Percentiles rank a stretch among this genome's conserved stretches.
These are phyloP conservation scores for Athelia psychrophila DNA, from an alignment of 1,284 basidiomycete species.

Conservation along the genomic window DNA sequence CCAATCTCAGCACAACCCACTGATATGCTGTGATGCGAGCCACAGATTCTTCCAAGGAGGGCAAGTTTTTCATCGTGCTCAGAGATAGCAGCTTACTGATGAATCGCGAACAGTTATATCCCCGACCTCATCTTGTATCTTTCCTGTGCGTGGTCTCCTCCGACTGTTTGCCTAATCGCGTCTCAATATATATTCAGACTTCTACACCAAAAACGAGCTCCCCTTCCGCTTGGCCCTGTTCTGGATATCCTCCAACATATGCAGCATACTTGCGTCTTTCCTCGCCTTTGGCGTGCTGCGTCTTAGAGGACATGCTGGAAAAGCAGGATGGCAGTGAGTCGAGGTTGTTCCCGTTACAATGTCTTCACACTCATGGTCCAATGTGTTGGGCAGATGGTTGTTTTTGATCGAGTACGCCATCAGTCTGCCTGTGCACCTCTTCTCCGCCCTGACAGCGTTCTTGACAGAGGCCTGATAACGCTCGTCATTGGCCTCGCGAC, in stretches of 20 bases:
- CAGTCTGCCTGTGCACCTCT: neutral
- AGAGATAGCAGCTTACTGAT: neutral
- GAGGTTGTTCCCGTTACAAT: neutral
- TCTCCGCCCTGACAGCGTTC: neutral
- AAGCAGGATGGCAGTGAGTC: constrained; percentile 55
- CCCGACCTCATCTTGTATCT: constrained; percentile 66
- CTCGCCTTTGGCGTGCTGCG: constrained; percentile 62
- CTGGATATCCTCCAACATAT: constrained; percentile 61
- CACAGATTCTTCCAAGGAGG: constrained; percentile 57
- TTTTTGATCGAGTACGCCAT: constrained; percentile 45
- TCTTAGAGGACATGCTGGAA: constrained; percentile 53
- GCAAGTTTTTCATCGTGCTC: constrained; percentile 25
- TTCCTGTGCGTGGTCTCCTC: constrained; percentile 41
- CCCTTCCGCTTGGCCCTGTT: constrained; percentile 66
- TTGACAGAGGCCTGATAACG: constrained; percentile 44
- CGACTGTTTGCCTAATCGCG: neutral
- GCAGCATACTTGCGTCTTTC: constrained; percentile 55
- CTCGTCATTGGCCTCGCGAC: constrained; percentile 55
- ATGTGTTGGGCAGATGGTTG: constrained; percentile 26
- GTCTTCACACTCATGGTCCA: neutral
- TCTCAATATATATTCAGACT: constrained; percentile 34
- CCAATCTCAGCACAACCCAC: no score
- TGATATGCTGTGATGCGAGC: constrained; percentile 7
- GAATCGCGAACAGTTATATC: constrained; percentile 37
- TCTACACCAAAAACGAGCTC: constrained; percentile 66